phyloP scores from a whole-genome alignment of 805 yeast genomes.

The Hanseniaspora occidentalis region DNA sequence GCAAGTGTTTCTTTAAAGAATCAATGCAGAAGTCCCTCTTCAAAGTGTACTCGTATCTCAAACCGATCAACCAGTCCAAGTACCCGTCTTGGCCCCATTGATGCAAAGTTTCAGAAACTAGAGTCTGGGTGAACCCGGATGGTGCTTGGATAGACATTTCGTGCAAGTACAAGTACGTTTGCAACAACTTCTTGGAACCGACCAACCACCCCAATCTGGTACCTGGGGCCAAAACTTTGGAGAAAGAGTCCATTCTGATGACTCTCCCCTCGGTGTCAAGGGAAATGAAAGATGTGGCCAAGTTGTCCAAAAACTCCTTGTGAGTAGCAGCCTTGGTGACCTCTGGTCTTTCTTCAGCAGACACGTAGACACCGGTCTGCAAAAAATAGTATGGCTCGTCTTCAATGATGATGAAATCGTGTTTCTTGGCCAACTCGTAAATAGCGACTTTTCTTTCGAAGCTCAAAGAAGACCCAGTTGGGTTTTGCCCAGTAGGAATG shows the following conservation, averaged over 20 bases:
- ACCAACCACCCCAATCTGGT: conserved; percentile 81
- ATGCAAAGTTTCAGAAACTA: conserved; percentile 56
- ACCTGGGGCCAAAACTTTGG: conserved; percentile 90
- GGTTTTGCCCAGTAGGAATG: conserved; percentile 95
- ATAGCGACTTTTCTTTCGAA: conserved; percentile 65
- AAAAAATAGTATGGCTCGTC: conserved; percentile 97
- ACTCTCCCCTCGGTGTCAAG: conserved; percentile 84
- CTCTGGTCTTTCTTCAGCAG: conserved; percentile 20
- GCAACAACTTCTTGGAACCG: conserved; percentile 52
- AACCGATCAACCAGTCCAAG: conserved; percentile 78
- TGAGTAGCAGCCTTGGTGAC: conserved; percentile 28
- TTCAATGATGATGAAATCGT: conserved; percentile 78
- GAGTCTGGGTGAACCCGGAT: conserved; percentile 66
- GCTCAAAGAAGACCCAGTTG: conserved; percentile 81
- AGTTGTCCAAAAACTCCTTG: conserved; percentile 50
- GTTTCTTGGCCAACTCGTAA: conserved; percentile 68
- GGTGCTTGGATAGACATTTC: conserved; percentile 77
- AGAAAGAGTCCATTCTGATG: conserved; percentile 76
- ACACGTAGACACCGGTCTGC: conserved; percentile 77
- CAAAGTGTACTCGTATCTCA: conserved; percentile 70
- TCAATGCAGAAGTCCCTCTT: conserved; percentile 84
- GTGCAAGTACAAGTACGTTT: conserved; percentile 55
- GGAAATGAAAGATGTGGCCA: conserved; percentile 66
- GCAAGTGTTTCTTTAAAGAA: conserved; percentile 49
- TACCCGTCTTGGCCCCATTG: conserved; percentile 89